Evolutionary conservation across 1,139 yeast genomes (phyloP).

Genomic region (Taphrina pruni): DNA sequence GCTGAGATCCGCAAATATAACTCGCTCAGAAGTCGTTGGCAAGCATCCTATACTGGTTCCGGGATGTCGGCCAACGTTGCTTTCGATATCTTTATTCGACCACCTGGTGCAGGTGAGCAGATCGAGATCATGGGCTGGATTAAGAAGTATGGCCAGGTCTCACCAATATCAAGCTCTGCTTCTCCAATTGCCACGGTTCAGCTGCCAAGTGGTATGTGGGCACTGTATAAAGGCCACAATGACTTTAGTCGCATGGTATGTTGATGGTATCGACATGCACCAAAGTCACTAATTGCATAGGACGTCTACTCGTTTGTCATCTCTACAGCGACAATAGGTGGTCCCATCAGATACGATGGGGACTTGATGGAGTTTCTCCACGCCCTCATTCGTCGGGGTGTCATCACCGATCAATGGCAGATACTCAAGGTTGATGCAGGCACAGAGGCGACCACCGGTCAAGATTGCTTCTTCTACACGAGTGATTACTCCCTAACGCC

Average conservation of each 20-base stretch:
- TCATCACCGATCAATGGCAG: conserved; percentile 1
- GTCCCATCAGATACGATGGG: not conserved
- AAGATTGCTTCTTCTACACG: not conserved
- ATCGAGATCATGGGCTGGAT: conserved; percentile 16
- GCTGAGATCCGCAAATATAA: not conserved
- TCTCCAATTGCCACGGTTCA: not conserved
- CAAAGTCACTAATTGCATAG: not conserved
- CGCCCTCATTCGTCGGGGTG: not conserved
- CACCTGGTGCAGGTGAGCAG: not conserved
- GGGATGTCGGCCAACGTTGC: conserved; percentile 12
- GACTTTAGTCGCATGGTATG: not conserved
- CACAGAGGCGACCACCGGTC: conserved; percentile 5
- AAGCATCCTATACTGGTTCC: not conserved
- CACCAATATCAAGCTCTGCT: conserved; percentile 7
- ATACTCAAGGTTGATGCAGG: conserved; percentile 5
- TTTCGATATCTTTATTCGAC: conserved; percentile 12
- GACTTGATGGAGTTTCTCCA: conserved; percentile 4
- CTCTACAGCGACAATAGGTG: not conserved
- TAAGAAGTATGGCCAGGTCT: not conserved
- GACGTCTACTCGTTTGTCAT: conserved; percentile 20
- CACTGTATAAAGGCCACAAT: conserved; percentile 11
- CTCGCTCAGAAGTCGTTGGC: not conserved
- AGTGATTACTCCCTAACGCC: not conserved
- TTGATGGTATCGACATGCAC: not conserved
- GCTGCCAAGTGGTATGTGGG: not conserved